Conservation (phyloP, 2,329 filamentous ascomycete genomes). For the Aspergillus pseudotamarii region DNA sequence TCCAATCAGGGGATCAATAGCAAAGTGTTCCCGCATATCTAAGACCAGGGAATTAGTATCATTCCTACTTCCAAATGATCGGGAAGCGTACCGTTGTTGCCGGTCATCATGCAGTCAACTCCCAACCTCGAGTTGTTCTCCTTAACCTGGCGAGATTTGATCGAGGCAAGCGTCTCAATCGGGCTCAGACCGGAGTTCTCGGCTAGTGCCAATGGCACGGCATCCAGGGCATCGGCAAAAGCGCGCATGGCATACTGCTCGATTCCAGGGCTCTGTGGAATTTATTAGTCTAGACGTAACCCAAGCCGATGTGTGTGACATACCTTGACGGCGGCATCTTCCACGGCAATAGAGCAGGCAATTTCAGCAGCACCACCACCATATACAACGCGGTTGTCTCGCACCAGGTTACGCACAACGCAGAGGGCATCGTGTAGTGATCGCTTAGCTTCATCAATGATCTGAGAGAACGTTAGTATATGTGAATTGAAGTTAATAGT, state of each 20-base stretch:
- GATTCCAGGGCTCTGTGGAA: slow-evolving; percentile 76
- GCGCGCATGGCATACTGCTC: slow-evolving; percentile 99
- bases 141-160: slow-evolving; percentile 97
- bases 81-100: slow-evolving; percentile 75
- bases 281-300: slow-evolving; percentile 1
- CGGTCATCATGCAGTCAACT: slow-evolving; percentile 96
- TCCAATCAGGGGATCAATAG: slow-evolving; percentile 96
- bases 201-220: slow-evolving; percentile 90
- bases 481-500: background rate
- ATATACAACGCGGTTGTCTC: slow-evolving; percentile 96
- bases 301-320: slow-evolving; percentile 12
- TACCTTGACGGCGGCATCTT: slow-evolving; percentile 85
- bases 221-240: slow-evolving; percentile 91
- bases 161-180: slow-evolving; percentile 89
- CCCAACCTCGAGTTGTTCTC: slow-evolving; percentile 77
- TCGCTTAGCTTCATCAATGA: slow-evolving; percentile 98
- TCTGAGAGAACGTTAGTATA: slow-evolving; percentile 56
- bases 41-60: slow-evolving; percentile 15
- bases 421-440: slow-evolving; percentile 97
- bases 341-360: slow-evolving; percentile 92
- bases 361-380: slow-evolving; percentile 96
- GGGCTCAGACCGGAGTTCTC: slow-evolving; percentile 97
- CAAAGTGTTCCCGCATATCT: slow-evolving; percentile 97
- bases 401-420: slow-evolving; percentile 93
- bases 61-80: background rate